These are phyloP conservation scores for Hypocreales sp. DNA, from an alignment of 2,329 filamentous ascomycete genomes.

Conservation along the genomic window DNA sequence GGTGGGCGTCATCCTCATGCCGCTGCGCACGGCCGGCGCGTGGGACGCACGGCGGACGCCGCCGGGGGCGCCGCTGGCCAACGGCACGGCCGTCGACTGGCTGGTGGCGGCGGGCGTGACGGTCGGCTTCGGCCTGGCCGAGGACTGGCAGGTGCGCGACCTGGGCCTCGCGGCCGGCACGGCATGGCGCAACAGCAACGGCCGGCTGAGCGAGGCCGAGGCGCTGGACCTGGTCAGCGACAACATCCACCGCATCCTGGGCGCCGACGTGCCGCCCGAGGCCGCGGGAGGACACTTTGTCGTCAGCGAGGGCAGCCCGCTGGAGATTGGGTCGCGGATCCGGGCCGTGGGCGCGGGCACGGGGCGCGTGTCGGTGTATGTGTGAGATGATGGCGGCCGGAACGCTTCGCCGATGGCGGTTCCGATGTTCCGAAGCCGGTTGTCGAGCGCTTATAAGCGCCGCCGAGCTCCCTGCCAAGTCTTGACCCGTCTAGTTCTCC, in stretches of 20 bases:
- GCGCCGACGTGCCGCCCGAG: slow-evolving; percentile 19
- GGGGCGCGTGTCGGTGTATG: neutral
- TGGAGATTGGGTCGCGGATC: slow-evolving; percentile 41
- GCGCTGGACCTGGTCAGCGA: slow-evolving; percentile 40
- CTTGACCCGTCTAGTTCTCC: no score
- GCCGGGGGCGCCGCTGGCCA: slow-evolving; percentile 49
- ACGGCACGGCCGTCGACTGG: slow-evolving; percentile 43
- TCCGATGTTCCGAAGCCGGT: no score
- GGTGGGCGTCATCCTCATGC: slow-evolving; percentile 44
- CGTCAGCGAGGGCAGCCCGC: slow-evolving; percentile 45
- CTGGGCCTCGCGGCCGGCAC: slow-evolving; percentile 44
- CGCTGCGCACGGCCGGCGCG: slow-evolving; percentile 36
- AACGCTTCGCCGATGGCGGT: no score
- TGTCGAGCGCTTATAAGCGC: no score
- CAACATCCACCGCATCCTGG: slow-evolving; percentile 43
- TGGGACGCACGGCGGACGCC: slow-evolving; percentile 51
- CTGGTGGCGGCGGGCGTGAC: slow-evolving; percentile 43
- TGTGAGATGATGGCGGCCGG: no score
- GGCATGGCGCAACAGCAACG: slow-evolving; percentile 38
- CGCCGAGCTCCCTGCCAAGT: no score
- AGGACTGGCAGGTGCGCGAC: slow-evolving; percentile 48
- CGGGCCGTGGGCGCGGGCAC: slow-evolving; percentile 29
- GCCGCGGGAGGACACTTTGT: slow-evolving; percentile 34
- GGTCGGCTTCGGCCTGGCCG: slow-evolving; percentile 40
- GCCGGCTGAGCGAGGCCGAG: slow-evolving; percentile 33